phyloP scores from a whole-genome alignment of 345 rosid species.

The Tarenaya hassleriana region DNA sequence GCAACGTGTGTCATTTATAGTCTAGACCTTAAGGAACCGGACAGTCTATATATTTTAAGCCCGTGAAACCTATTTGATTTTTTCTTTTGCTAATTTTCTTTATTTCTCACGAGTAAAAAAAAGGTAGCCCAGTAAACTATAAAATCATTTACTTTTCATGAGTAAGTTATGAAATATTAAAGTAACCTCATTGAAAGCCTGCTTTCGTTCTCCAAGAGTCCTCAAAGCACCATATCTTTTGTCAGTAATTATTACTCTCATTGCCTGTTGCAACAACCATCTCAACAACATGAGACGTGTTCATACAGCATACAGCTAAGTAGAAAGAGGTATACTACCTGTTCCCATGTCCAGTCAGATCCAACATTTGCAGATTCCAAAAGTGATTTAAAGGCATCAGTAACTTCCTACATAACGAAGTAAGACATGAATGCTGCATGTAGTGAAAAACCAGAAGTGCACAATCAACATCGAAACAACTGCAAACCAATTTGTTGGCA shows the following conservation, averaged over 20 bases:
- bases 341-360: slow-evolving; percentile 98
- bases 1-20: neutral
- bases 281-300: slow-evolving; percentile 23
- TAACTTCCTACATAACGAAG: slow-evolving; percentile 56
- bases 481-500: slow-evolving; percentile 61
- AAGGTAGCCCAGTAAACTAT: too few relatives aligned
- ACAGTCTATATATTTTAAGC: slow-evolving; percentile 10
- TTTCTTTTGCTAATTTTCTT: slow-evolving; percentile 2
- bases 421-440: slow-evolving; percentile 13
- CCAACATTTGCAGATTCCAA: slow-evolving; percentile 75
- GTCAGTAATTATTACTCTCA: slow-evolving; percentile 85
- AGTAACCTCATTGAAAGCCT: slow-evolving; percentile 80
- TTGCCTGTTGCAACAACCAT: slow-evolving; percentile 45
- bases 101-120: too few relatives aligned
- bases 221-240: slow-evolving; percentile 83
- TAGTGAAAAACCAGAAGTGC: slow-evolving; percentile 15
- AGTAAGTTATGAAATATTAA: slow-evolving; percentile 11
- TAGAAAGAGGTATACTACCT: slow-evolving; percentile 42
- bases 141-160: slow-evolving; percentile 13
- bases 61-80: slow-evolving; percentile 2
- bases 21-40: slow-evolving; percentile 11
- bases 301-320: slow-evolving; percentile 7
- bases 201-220: slow-evolving; percentile 96
- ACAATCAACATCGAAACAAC: slow-evolving; percentile 5
- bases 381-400: slow-evolving; percentile 73